Conservation (phyloP, 2,329 filamentous ascomycete genomes). For the Fusarium begoniae region DNA sequence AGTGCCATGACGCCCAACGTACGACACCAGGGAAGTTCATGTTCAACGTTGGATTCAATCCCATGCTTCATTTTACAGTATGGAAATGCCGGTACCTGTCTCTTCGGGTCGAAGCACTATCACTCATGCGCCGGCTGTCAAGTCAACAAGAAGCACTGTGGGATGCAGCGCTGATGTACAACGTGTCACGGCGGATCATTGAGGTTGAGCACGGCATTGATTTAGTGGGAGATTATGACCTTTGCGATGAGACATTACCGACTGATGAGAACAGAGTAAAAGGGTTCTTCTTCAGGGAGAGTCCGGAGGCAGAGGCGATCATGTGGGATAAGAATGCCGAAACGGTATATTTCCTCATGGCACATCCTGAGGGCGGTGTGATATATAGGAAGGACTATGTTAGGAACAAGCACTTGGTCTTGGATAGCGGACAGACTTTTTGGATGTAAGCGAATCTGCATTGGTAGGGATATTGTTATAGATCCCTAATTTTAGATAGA, state of each 20-base stretch:
- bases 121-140: constrained; percentile 44
- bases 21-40: constrained; percentile 44
- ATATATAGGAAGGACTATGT: background rate
- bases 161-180: constrained; percentile 47
- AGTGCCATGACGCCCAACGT: background rate
- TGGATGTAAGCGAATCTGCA: background rate
- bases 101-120: constrained; percentile 48
- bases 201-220: constrained; percentile 52
- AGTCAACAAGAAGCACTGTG: constrained; percentile 49
- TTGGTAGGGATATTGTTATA: background rate
- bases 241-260: constrained; percentile 2
- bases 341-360: background rate
- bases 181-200: constrained; percentile 45
- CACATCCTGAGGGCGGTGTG: background rate
- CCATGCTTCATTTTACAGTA: constrained; percentile 50
- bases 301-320: background rate
- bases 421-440: background rate
- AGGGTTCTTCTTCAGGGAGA: constrained; percentile 21
- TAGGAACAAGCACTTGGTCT: background rate
- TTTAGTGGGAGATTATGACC: constrained; percentile 4
- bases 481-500: background rate
- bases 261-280: constrained; percentile 29
- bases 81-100: constrained; percentile 52
- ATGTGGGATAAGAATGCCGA: background rate
- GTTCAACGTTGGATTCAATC: constrained; percentile 53